Conservation (phyloP, 1,284 basidiomycete genomes). For the Abortiporus biennis region DNA sequence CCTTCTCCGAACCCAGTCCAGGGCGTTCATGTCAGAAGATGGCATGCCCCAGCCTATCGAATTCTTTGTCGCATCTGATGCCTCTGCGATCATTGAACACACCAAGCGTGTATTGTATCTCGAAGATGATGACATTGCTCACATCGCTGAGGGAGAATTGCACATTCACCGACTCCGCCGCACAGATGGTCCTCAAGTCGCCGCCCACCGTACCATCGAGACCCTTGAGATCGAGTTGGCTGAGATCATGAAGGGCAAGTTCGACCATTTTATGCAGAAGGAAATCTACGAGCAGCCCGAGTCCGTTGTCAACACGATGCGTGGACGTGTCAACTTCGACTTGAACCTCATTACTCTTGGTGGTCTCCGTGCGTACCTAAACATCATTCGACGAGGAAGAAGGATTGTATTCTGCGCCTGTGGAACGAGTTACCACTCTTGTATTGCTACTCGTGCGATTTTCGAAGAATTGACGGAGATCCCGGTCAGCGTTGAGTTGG, state of each 20-base stretch:
- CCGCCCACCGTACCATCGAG: slow-evolving; percentile 93
- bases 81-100: slow-evolving; percentile 95
- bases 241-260: slow-evolving; percentile 99
- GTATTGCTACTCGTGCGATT: slow-evolving; percentile 94
- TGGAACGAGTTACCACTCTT: slow-evolving; percentile 97
- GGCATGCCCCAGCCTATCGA: slow-evolving; percentile 99
- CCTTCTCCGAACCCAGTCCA: slow-evolving; percentile 91
- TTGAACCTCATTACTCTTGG: slow-evolving; percentile 88
- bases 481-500: slow-evolving; percentile 95
- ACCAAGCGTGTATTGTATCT: slow-evolving; percentile 99
- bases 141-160: slow-evolving; percentile 94
- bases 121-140: slow-evolving; percentile 98
- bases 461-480: slow-evolving; percentile 99
- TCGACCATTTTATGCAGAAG: slow-evolving; percentile 99
- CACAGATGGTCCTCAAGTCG: slow-evolving; percentile 65
- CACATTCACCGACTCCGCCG: slow-evolving; percentile 98
- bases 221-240: slow-evolving; percentile 98
- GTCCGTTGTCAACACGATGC: slow-evolving; percentile 99
- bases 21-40: slow-evolving; percentile 98
- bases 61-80: slow-evolving; percentile 99
- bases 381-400: slow-evolving; percentile 92
- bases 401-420: slow-evolving; percentile 97
- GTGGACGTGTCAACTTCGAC: slow-evolving; percentile 99
- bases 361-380: slow-evolving; percentile 92
- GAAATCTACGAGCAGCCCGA: slow-evolving; percentile 99